Percentiles rank a stretch among this genome's conserved stretches.
Conservation (phyloP, 305 asterid species). For the Euphrasia arctica region DNA sequence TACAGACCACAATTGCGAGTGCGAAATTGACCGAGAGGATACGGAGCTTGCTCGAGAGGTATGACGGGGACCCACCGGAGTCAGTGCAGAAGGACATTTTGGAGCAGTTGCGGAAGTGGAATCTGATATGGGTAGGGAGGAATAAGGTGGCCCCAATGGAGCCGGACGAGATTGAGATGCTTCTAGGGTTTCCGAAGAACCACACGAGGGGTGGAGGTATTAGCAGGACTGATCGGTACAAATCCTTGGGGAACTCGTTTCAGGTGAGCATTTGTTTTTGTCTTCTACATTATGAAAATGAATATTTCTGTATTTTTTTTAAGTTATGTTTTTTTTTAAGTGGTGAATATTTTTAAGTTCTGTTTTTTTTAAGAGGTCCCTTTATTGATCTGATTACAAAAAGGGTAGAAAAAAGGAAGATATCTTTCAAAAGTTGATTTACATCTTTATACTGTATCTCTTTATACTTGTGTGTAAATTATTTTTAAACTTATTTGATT, state of each 20-base stretch:
- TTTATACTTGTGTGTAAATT: too few species aligned
- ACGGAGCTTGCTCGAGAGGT: constrained; percentile 59
- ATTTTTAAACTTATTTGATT: too few species aligned
- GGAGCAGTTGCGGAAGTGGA: constrained; percentile 83
- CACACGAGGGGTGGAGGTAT: constrained; percentile 96
- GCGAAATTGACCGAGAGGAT: constrained; percentile 75
- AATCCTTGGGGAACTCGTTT: constrained; percentile 87
- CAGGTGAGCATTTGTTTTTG: constrained; percentile 45
- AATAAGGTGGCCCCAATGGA: constrained; percentile 88
- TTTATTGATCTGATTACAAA: neutral
- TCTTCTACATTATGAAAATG: too few species aligned
- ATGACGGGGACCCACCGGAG: constrained; percentile 59
- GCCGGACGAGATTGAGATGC: constrained; percentile 78
- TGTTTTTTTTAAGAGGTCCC: neutral
- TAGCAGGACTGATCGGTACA: constrained; percentile 82
- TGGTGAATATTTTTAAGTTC: too few species aligned
- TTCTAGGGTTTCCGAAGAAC: constrained; percentile 81
- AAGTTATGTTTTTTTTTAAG: too few species aligned
- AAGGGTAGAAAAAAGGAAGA: too few species aligned
- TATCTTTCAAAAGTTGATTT: neutral
- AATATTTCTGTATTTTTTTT: too few species aligned
- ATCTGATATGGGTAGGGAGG: constrained; percentile 87
- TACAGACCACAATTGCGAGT: constrained; percentile 80
- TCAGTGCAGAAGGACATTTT: constrained; percentile 46
- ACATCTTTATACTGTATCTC: neutral